Evolutionary conservation across 768 basidiomycete genomes (phyloP), one percentile per base, ranked within the genome.

Genomic region (Mycena pura): DNA sequence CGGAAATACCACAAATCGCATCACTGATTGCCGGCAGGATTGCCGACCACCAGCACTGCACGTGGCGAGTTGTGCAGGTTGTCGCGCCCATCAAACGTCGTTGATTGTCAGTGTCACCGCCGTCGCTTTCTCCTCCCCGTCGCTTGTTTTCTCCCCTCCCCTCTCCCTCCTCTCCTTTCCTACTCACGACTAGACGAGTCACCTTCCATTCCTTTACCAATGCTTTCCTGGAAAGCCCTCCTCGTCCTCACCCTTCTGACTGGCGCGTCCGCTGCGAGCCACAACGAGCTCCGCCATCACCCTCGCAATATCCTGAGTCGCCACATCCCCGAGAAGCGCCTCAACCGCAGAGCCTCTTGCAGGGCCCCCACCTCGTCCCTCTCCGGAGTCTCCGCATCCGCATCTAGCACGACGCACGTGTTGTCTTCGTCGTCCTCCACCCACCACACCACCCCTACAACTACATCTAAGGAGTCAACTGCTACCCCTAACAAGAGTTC

Each of bases 201-300:
- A 55, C 40, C 64, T 65, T 65, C 59, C 59, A 57, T 21, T 65
- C 64, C 24, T 65, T 65, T 19, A 22, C 27, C 45, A 14, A 63
- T 63, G 62, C 57, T 58, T 25, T 56, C 64, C 22, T 61, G 59
- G 64, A 53, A 48, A 53, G 45, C 64, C 3, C 48, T 64, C 31
- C 32, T 62, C 45, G 56, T 62, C 32, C 46, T 66, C 19, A 62
- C 64, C 21, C 60, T 66, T 13, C 25, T 66, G 19, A 57, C 60
- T 17, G 40, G 39, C 39, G 28, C 55, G 52, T 38, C 57, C 1
- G 21, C 44, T 24, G 63, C 63, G 11, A 36, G 27, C 32, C 47
- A 41, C 46, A 3, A 45, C 41, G 6, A 48, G 3, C 19, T 17
- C 27, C 64, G 52, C 43, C 56, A 61, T n/a, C 15, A 19, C 49